phyloP scores from a whole-genome alignment of 1,284 basidiomycete species.

The Lignosus rhinocerotis region DNA sequence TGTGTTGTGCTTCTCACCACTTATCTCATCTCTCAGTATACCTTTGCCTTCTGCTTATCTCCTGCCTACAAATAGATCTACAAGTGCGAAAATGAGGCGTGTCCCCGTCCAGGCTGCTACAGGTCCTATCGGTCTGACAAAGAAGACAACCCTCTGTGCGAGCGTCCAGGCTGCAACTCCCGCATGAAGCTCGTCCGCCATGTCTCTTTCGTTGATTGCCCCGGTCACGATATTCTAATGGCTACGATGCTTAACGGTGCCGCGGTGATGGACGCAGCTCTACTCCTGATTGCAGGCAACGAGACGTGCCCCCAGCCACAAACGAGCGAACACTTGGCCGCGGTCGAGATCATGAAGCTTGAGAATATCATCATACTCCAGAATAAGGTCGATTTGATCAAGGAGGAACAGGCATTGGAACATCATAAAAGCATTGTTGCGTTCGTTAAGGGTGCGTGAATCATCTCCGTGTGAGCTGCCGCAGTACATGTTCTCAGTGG shows the following conservation, averaged over 20 bases:
- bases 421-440: conserved; percentile 92
- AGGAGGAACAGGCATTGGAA: conserved; percentile 88
- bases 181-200: conserved; percentile 92
- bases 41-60: not conserved
- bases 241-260: conserved; percentile 99
- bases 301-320: conserved; percentile 99
- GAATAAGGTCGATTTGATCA: conserved; percentile 96
- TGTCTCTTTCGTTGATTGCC: conserved; percentile 97
- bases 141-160: conserved; percentile 92
- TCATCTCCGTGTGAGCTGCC: not conserved
- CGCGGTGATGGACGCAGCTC: conserved; percentile 98
- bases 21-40: not conserved
- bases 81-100: conserved; percentile 93
- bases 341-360: conserved; percentile 99
- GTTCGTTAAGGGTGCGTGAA: conserved; percentile 83
- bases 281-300: conserved; percentile 94
- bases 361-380: conserved; percentile 98
- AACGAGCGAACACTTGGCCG: conserved; percentile 97
- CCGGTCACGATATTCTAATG: conserved; percentile 97
- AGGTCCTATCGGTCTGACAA: conserved; percentile 93
- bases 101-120: conserved; percentile 93
- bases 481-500: not conserved
- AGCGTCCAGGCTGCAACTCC: conserved; percentile 88
- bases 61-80: conserved; percentile 72
- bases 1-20: not conserved